Percentiles rank a stretch among this genome's conserved stretches.
Conservation (phyloP, 176 grass and related monocot species). For the Oryza nivara region DNA sequence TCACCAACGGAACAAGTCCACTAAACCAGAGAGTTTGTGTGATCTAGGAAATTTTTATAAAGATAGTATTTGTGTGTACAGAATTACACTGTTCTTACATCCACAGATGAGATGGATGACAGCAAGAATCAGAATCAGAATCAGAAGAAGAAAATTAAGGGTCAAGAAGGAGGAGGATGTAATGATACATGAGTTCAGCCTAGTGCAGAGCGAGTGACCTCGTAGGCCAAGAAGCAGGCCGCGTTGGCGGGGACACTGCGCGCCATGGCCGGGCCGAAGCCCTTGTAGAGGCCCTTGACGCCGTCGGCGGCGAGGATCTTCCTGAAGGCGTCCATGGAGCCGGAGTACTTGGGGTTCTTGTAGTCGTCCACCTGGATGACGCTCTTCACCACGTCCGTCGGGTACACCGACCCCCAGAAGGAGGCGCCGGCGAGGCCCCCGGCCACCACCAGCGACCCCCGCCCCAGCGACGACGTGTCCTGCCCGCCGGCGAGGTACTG, state of each 20-base stretch:
- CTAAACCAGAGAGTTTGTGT: background rate
- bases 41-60: background rate
- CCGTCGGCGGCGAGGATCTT: conserved; percentile 78
- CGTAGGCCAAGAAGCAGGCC: conserved; percentile 83
- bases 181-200: conserved; percentile 13
- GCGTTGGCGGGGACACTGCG: conserved; percentile 81
- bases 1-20: background rate
- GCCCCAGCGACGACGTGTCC: conserved; percentile 62
- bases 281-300: conserved; percentile 75
- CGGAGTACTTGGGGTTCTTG: conserved; percentile 77
- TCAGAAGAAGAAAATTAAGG: background rate
- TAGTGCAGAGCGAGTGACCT: conserved; percentile 67
- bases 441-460: conserved; percentile 66
- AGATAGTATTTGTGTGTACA: background rate
- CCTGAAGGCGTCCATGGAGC: conserved; percentile 68
- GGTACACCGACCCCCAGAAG: conserved; percentile 75
- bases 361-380: conserved; percentile 84
- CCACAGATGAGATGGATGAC: background rate
- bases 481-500: conserved; percentile 56
- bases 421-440: conserved; percentile 74
- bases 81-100: background rate
- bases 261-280: conserved; percentile 83
- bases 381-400: conserved; percentile 84
- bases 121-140: background rate
- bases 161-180: background rate